Conservation (phyloP, 305 asterid genomes). For the Plantago coronopus region DNA sequence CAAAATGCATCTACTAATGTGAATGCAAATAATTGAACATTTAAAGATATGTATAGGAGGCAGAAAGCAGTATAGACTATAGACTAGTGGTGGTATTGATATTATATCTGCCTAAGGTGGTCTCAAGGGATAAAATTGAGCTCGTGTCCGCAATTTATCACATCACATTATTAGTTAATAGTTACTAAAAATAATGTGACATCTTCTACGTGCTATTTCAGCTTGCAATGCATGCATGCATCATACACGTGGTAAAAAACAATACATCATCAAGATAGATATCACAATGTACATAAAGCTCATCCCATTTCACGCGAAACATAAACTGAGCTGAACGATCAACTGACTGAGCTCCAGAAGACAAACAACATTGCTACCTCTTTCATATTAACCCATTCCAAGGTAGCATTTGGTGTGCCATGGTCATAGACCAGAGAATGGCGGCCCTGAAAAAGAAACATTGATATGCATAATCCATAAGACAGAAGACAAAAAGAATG, state of each 20-base stretch:
- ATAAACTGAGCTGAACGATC: slow-evolving; percentile 12
- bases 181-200: slow-evolving; percentile 14
- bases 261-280: slow-evolving; percentile 5
- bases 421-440: slow-evolving; percentile 83
- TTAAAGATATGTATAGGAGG: too few relatives aligned
- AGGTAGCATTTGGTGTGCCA: slow-evolving; percentile 60
- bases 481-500: background rate
- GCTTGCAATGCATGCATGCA: slow-evolving; percentile 10
- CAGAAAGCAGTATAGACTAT: too few relatives aligned
- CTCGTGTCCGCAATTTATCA: slow-evolving; percentile 11
- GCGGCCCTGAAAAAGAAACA: slow-evolving; percentile 53
- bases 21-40: background rate
- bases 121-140: background rate
- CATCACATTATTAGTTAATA: background rate
- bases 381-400: slow-evolving; percentile 87
- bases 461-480: background rate
- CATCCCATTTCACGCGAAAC: background rate
- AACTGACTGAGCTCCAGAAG: slow-evolving; percentile 13
- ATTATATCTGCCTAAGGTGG: background rate
- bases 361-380: slow-evolving; percentile 44
- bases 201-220: background rate
- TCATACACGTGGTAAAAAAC: slow-evolving; percentile 6
- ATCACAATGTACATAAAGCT: slow-evolving; percentile 15
- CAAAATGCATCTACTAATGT: background rate
- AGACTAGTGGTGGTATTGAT: background rate